A percentile compares a stretch with the other conserved stretches of the same genome.
Conservation (phyloP, 495 filamentous ascomycete genomes). For the Thermochaetoides thermophila region DNA sequence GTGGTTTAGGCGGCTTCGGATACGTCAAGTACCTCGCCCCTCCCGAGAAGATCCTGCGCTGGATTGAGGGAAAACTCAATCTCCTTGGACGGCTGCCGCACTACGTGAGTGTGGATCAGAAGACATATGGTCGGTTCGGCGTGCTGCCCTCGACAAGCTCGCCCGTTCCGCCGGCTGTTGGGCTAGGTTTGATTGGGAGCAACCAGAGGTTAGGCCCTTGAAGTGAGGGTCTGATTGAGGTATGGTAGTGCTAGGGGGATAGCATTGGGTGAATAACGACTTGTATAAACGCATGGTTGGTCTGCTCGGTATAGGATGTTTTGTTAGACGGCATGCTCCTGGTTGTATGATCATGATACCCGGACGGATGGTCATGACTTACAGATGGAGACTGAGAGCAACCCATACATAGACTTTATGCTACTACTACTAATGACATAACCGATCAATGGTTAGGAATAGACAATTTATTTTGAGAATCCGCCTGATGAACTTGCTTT, state of each 20-base stretch:
- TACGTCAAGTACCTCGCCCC: conserved; percentile 73
- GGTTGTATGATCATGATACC: too few relatives aligned
- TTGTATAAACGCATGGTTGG: too few relatives aligned
- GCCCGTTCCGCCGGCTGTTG: conserved; percentile 10
- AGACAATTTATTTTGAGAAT: too few relatives aligned
- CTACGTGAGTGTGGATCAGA: conserved; percentile 86
- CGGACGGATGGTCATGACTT: too few relatives aligned
- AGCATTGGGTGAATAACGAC: not conserved
- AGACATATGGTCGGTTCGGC: conserved; percentile 89
- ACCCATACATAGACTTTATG: too few relatives aligned
- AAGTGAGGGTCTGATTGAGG: not conserved
- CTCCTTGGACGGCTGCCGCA: conserved; percentile 67
- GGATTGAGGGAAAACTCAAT: conserved; percentile 73
- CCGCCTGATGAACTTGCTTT: too few relatives aligned
- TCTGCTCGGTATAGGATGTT: too few relatives aligned
- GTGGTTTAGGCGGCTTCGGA: conserved; percentile 53
- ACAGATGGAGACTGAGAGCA: too few relatives aligned
- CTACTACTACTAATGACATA: too few relatives aligned
- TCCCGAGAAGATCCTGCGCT: conserved; percentile 65
- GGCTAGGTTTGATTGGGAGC: conserved; percentile 43
- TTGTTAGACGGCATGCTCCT: too few relatives aligned
- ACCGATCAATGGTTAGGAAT: too few relatives aligned
- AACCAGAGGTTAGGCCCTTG: conserved; percentile 53
- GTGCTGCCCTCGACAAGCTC: conserved; percentile 52
- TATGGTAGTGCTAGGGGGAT: not conserved